Conservation (phyloP, 345 rosid species). For the Linum lewisii region DNA sequence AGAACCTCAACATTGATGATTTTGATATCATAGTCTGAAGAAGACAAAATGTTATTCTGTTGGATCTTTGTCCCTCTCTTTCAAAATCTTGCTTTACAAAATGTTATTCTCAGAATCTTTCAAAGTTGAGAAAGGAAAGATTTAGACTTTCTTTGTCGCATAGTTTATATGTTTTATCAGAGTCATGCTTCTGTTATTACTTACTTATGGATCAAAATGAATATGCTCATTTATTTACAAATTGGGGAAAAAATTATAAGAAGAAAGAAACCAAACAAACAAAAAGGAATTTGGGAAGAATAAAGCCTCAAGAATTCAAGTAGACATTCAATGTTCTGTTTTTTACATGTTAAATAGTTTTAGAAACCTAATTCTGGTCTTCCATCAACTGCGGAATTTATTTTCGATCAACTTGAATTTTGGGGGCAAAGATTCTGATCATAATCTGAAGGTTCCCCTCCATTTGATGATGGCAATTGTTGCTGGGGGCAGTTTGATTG, state of each 20-base stretch:
- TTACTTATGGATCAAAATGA: background rate
- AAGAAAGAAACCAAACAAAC: background rate
- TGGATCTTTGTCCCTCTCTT: too few relatives aligned
- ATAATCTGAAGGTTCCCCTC: conserved; percentile 20
- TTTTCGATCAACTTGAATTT: background rate
- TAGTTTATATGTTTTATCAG: too few relatives aligned
- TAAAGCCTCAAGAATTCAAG: background rate
- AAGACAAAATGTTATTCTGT: too few relatives aligned
- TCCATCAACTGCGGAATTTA: too few relatives aligned
- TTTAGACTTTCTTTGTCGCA: too few relatives aligned
- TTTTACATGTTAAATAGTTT: too few relatives aligned
- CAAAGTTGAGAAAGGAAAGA: too few relatives aligned
- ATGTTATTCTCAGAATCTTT: too few relatives aligned
- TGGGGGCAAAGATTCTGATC: conserved; percentile 1
- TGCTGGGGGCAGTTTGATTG: conserved; percentile 12
- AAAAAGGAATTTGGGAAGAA: background rate
- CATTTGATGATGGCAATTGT: conserved; percentile 12
- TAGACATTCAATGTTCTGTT: background rate
- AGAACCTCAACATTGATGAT: conserved; percentile 10
- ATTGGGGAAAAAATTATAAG: too few relatives aligned
- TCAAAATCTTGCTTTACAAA: too few relatives aligned
- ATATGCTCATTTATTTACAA: background rate
- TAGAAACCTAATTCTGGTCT: too few relatives aligned
- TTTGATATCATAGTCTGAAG: conserved; percentile 4
- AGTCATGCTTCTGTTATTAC: background rate